phyloP scores from a whole-genome alignment of 371 early-diverging fungal genomes.

The Smittium culicis region DNA sequence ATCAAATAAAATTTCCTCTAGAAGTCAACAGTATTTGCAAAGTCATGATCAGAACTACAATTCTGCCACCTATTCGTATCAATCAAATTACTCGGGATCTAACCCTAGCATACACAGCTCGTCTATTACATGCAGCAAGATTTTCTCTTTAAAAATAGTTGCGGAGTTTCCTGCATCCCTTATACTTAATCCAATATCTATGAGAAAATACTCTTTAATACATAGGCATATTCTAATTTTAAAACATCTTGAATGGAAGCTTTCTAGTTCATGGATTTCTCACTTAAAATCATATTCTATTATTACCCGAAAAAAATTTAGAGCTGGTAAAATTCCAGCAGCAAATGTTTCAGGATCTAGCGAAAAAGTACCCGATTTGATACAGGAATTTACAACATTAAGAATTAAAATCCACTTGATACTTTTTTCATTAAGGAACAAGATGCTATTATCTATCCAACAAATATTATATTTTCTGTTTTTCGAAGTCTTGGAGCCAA shows the following conservation, averaged over 20 bases:
- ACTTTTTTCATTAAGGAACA: constrained; percentile 50
- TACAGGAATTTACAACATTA: constrained; percentile 28
- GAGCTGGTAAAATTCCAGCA: background rate
- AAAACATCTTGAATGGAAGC: constrained; percentile 66
- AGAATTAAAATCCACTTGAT: constrained; percentile 39
- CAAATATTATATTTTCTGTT: constrained; percentile 73
- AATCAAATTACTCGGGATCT: no score
- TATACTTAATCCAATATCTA: constrained; percentile 61
- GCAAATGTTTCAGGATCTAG: constrained; percentile 7
- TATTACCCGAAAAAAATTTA: background rate
- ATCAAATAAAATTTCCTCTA: background rate
- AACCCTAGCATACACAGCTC: no score
- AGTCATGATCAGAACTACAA: constrained; percentile 15
- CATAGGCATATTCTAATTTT: constrained; percentile 76
- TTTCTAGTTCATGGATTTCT: constrained; percentile 54
- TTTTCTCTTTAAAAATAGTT: constrained; percentile 53
- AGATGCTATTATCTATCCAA: constrained; percentile 74
- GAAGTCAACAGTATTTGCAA: no score
- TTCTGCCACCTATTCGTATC: no score
- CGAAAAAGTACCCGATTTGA: background rate
- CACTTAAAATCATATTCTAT: constrained; percentile 14
- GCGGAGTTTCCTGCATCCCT: constrained; percentile 79
- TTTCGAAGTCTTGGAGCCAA: constrained; percentile 80
- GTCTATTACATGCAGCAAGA: background rate
- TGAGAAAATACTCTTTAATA: constrained; percentile 79